phyloP scores from a whole-genome alignment of 306 rosid species.

The Gillenia trifoliata region DNA sequence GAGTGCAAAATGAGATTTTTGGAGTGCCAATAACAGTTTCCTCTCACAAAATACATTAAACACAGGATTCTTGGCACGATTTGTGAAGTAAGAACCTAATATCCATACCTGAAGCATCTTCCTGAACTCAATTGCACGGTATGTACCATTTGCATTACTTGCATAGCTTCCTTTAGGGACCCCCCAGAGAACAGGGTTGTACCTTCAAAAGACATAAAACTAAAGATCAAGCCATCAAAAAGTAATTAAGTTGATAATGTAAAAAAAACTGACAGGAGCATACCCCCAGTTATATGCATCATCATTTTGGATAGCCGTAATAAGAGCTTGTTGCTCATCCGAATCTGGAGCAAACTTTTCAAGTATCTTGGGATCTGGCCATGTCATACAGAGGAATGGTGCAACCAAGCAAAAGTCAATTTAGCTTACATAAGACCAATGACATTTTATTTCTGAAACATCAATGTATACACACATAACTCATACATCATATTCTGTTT shows the following conservation, averaged over 20 bases:
- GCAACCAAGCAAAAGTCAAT: neutral
- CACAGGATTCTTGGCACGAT: conserved; percentile 11
- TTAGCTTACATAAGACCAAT: neutral
- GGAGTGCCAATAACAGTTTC: too few species aligned
- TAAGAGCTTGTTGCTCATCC: conserved; percentile 77
- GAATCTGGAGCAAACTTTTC: conserved; percentile 87
- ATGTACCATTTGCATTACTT: conserved; percentile 70
- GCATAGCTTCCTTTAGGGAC: conserved; percentile 99
- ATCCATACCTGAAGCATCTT: conserved; percentile 81
- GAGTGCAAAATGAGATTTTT: too few species aligned
- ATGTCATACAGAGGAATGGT: neutral
- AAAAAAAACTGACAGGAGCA: conserved; percentile 18
- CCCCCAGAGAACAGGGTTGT: conserved; percentile 94
- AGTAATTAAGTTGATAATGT: conserved; percentile 10
- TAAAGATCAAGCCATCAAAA: conserved; percentile 14
- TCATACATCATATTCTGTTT: neutral
- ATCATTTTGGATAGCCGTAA: conserved; percentile 61
- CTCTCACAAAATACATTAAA: conserved; percentile 8
- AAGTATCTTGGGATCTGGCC: conserved; percentile 54
- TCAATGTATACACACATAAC: neutral
- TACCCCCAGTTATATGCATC: conserved; percentile 99
- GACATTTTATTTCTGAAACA: neutral
- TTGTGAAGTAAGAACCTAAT: conserved; percentile 13
- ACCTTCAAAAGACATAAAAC: conserved; percentile 46
- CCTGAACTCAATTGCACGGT: conserved; percentile 74